Conservation (phyloP, 2,329 filamentous ascomycete species). For the Ophiostoma triangulosporum region DNA sequence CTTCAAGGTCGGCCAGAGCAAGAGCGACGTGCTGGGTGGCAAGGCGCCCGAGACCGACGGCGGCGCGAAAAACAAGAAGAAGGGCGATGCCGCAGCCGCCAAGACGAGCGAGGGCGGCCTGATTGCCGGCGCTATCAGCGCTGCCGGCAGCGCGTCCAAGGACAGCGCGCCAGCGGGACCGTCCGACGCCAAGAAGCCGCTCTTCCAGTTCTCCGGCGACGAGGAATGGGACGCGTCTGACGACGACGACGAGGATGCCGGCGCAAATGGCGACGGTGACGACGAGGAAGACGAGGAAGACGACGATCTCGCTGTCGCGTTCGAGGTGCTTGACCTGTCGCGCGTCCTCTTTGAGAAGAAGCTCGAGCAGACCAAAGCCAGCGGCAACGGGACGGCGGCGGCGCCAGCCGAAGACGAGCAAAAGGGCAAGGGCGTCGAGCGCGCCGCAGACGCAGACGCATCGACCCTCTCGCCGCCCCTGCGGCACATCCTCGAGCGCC, state of each 20-base stretch:
- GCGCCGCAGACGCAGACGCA: slow-evolving; percentile 9
- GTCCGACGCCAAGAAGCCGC: slow-evolving; percentile 49
- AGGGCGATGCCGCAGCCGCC: slow-evolving; percentile 27
- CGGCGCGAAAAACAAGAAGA: slow-evolving; percentile 20
- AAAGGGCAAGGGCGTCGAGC: slow-evolving; percentile 21
- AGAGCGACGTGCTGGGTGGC: slow-evolving; percentile 86
- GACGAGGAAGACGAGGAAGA: slow-evolving; percentile 46
- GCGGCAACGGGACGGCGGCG: slow-evolving; percentile 16
- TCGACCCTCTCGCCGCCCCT: slow-evolving; percentile 22
- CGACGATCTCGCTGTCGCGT: slow-evolving; percentile 66
- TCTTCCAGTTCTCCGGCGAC: slow-evolving; percentile 88
- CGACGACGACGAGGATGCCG: slow-evolving; percentile 38
- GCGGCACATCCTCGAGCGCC: slow-evolving; percentile 62
- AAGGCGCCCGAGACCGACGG: slow-evolving; percentile 46
- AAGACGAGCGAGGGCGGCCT: slow-evolving; percentile 28
- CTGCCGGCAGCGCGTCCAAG: slow-evolving; percentile 11
- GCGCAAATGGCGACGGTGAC: slow-evolving; percentile 26
- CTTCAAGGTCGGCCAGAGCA: slow-evolving; percentile 86
- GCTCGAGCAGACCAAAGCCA: slow-evolving; percentile 24
- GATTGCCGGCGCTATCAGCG: slow-evolving; percentile 28
- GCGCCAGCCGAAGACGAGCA: slow-evolving; percentile 18
- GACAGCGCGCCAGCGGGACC: slow-evolving; percentile 9
- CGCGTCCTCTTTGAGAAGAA: slow-evolving; percentile 50
- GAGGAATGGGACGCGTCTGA: slow-evolving; percentile 84
- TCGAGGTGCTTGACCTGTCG: slow-evolving; percentile 72